Base-by-base conservation (phyloP, 805 yeast species). In the Cyberlindnera saturnus region DNA sequence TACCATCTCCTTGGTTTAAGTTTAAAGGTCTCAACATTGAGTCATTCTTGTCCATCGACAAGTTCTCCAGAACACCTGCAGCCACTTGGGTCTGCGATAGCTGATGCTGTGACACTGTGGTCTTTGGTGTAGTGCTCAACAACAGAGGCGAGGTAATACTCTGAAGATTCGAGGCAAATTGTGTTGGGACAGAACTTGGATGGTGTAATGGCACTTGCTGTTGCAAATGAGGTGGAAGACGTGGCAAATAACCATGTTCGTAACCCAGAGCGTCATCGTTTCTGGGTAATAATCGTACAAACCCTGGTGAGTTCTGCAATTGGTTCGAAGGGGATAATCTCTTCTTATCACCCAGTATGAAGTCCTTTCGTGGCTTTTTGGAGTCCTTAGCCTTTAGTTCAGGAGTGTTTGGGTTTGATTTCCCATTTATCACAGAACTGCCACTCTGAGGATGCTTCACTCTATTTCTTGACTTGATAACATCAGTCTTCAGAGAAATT, bases 391-490 rank as follows among this genome's bases (percentile, higher is more conserved):
- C 51, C 34, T 49, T 55, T 17, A 46, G 35, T 36, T 54, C 56
- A 13, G 53, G 55, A 14, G 55, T 53, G 18, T 52, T 52, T 39
- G 49, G 49, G 15, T 43, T 46, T 6, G 55, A 41, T 32, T 55
- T 51, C 13, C 35, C 44, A 7, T 31, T 40, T 13, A 45, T 17
- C 29, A 44, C 42, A 20, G 42, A 42, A 5, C 46, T 40, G 10
- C 28, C 32, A 6, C 36, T 34, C 35, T 48, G 53, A 16, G 55
- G 51, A 36, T 79, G 82, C 56, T 82, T 82, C 57, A 85, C 83
- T 56, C 98, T 75, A 61, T 90, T 90, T 60, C 98, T 75, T 35
- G 93, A 82, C 66, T 89, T 88, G 62, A 90, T 90, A 26, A 90
- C 89, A 66, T 90, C 96, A 10, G 96, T 87, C 62, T 90, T 90